Base-by-base conservation (phyloP, 805 yeast genomes). In the Ogataea henricii region DNA sequence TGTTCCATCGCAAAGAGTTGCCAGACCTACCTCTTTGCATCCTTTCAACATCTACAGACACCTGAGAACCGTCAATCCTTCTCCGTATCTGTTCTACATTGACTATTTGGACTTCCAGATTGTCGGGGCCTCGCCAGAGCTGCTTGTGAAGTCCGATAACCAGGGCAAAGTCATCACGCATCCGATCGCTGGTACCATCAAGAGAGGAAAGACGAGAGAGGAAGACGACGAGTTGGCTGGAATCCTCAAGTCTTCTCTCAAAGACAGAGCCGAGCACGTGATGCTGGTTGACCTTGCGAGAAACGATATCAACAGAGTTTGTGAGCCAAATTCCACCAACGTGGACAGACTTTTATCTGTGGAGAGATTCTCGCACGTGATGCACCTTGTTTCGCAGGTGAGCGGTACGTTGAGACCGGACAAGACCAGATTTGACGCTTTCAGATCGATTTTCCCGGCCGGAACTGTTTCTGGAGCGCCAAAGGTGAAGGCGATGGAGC, bases 401-500 rank as follows among this genome's bases (percentile, higher is more conserved):
- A 85, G 95, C 52, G 99, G 99, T 12, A 88, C 85, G 1, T 73
- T 94, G 60, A 78, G 99, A 63, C 69, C 74, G 0, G 97, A 79
- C 50, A 85, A 89, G 72, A 84, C 92, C 10, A 77, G 98, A 55
- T 94, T 94, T 63, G 99, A 94, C 71, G 99, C 99, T 0, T 90
- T 94, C 71, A 81, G 99, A 66, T 90, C 97, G 2, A 89, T 94
- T 46, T 94, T 94, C 82, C 99, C 99, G 17, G 99, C 99, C 1
- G 99, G 99, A 37, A 94, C 99, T 1, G 98, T 92, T 10, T 85
- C 95, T 47, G 99, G 99, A 33, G 98, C 99, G 2, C 99, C 99
- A 47, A 94, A 94, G 69, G 96, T 94, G 35, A 82, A 81, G 59
- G 99, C 99, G 8, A 94, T 94, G 98, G 95, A 91, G 68, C 74